These are phyloP conservation scores for Atkinsonella texensis DNA, from an alignment of 2,329 filamentous ascomycete genomes.

Conservation along the genomic window DNA sequence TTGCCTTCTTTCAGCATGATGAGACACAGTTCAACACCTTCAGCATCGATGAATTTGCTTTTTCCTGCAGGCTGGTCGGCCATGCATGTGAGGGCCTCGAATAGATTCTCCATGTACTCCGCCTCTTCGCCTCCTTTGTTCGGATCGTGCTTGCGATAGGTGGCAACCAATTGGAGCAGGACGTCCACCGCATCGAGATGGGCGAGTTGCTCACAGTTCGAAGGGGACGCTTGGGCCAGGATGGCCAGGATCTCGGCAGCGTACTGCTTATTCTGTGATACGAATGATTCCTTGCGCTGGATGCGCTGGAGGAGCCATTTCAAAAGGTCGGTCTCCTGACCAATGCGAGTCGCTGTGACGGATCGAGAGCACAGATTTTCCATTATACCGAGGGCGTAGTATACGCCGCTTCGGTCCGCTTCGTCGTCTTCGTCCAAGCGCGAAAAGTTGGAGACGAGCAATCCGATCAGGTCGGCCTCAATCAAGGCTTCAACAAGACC, in stretches of 20 bases:
- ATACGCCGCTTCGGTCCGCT: conserved; percentile 72
- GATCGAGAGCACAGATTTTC: conserved; percentile 74
- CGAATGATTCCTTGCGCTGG: conserved; percentile 51
- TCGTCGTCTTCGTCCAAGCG: conserved; percentile 64
- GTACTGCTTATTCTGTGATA: conserved; percentile 91
- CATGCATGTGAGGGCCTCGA: conserved; percentile 73
- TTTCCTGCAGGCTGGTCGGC: conserved; percentile 69
- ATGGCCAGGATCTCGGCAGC: conserved; percentile 86
- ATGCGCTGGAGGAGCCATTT: conserved; percentile 69
- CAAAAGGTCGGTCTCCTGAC: conserved; percentile 53
- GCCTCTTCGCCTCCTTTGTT: conserved; percentile 79
- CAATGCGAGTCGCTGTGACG: conserved; percentile 58
- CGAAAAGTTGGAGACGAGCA: conserved; percentile 66
- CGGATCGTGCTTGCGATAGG: conserved; percentile 79
- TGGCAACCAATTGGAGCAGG: conserved; percentile 70
- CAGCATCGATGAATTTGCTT: conserved; percentile 70
- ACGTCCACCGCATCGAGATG: conserved; percentile 61
- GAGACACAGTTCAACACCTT: conserved; percentile 81
- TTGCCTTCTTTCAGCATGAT: conserved; percentile 89
- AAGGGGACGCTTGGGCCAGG: conserved; percentile 60
- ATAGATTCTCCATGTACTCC: conserved; percentile 89
- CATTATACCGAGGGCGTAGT: conserved; percentile 69
- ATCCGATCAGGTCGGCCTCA: conserved; percentile 58
- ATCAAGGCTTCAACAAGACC: conserved; percentile 55
- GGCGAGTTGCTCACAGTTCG: conserved; percentile 53